Percentiles rank a stretch among this genome's conserved stretches.
Conservation (phyloP, 768 basidiomycete species). For the Suillus placidus region DNA sequence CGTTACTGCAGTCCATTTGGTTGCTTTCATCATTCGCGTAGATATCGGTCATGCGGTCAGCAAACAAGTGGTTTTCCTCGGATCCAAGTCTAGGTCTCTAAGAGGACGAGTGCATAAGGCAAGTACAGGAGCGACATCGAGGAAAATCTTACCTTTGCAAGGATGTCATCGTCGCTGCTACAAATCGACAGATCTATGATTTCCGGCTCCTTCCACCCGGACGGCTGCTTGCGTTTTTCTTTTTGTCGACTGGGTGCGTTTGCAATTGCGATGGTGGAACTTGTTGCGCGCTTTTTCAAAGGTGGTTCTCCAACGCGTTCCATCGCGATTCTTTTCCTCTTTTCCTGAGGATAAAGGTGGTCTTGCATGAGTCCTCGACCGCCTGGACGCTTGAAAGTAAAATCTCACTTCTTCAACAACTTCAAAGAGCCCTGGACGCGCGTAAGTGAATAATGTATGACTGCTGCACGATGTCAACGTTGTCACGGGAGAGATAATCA, state of each 20-base stretch:
- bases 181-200: slow-evolving; percentile 28
- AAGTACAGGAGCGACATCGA: not conserved
- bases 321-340: slow-evolving; percentile 24
- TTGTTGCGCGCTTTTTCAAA: slow-evolving; percentile 24
- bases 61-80: not conserved
- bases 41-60: not conserved
- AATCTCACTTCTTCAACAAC: slow-evolving; percentile 26
- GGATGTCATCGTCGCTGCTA: slow-evolving; percentile 32
- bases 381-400: slow-evolving; percentile 25
- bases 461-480: slow-evolving; percentile 6
- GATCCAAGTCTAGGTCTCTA: slow-evolving; percentile 25
- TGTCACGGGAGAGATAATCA: slow-evolving; percentile 5
- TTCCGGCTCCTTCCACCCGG: slow-evolving; percentile 13
- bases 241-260: slow-evolving; percentile 13
- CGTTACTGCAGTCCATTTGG: not conserved
- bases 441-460: slow-evolving; percentile 1
- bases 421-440: not conserved
- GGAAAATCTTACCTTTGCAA: slow-evolving; percentile 23
- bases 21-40: not conserved
- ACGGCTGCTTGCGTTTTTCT: slow-evolving; percentile 27
- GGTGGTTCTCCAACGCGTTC: slow-evolving; percentile 13
- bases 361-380: not conserved
- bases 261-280: slow-evolving; percentile 21
- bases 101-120: not conserved
- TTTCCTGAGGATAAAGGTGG: slow-evolving; percentile 19